Evolutionary conservation across 139 green algal genomes (phyloP).

Genomic region (Yamagishiella unicocca): DNA sequence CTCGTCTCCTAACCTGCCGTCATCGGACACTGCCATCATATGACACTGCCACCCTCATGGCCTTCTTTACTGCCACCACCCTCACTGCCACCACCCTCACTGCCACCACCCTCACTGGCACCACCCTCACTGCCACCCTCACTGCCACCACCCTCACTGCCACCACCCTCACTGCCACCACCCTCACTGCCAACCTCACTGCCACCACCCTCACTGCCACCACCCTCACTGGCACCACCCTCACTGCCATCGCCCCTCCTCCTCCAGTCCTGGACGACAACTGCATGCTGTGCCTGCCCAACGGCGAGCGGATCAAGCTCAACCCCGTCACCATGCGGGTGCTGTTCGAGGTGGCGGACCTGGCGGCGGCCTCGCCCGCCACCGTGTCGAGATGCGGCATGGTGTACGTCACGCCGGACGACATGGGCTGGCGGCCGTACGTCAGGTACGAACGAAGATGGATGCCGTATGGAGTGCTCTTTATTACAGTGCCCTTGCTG

Average conservation of each 20-base stretch:
- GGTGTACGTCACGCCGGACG: conserved; percentile 83
- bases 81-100: not conserved
- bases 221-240: not conserved
- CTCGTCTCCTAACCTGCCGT: no score
- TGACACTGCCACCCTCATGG: not conserved
- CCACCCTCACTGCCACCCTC: not conserved
- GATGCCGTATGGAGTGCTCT: no score
- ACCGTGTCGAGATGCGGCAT: conserved; percentile 86
- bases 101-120: not conserved
- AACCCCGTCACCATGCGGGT: conserved; percentile 82
- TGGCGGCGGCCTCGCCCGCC: conserved; percentile 80
- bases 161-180: not conserved
- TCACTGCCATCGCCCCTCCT: not conserved
- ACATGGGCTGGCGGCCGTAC: conserved; percentile 74
- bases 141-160: not conserved
- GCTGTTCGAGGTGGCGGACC: conserved; percentile 90
- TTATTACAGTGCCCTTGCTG: no score
- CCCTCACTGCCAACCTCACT: not conserved
- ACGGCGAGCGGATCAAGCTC: conserved; percentile 90
- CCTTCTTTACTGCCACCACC: not conserved
- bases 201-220: not conserved
- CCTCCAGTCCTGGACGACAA: conserved; percentile 84
- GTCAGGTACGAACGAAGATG: conserved; percentile 57
- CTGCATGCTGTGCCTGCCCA: conserved; percentile 87
- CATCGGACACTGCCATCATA: no score